Percentiles rank a stretch among this genome's conserved stretches.
phyloP scores from a whole-genome alignment of 176 grass and related monocot genomes.

The Miscanthus lutarioriparius region DNA sequence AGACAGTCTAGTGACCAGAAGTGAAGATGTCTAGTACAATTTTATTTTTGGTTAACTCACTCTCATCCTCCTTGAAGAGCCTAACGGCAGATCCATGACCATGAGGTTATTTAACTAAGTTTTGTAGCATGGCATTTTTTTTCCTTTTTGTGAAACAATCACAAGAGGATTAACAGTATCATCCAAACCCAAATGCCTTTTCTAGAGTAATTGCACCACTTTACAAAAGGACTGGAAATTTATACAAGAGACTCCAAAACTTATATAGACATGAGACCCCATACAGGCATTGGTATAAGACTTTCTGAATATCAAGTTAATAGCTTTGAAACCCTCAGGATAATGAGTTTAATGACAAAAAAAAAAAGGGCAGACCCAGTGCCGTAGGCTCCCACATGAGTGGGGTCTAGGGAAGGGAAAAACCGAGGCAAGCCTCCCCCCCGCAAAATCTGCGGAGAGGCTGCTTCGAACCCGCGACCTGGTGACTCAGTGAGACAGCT shows the following conservation, averaged over 20 bases:
- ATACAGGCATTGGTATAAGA: not conserved
- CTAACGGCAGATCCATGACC: not conserved
- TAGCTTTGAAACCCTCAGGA: not conserved
- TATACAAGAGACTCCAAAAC: not conserved
- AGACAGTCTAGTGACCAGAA: not conserved
- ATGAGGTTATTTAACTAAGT: too few species aligned
- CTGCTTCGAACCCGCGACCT: too few species aligned
- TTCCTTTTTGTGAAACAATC: not conserved
- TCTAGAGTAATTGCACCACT: not conserved
- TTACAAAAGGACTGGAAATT: not conserved
- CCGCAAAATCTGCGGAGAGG: too few species aligned
- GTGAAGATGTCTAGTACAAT: not conserved
- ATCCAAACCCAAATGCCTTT: not conserved
- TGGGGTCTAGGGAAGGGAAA: too few species aligned
- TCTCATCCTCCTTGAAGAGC: conserved; percentile 1
- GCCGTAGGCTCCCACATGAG: too few species aligned
- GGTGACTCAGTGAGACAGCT: too few species aligned
- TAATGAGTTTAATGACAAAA: not conserved
- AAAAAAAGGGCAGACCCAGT: too few species aligned
- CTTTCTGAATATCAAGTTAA: not conserved
- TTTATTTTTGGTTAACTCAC: not conserved
- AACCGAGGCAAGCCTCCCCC: too few species aligned
- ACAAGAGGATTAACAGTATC: not conserved
- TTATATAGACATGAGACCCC: not conserved
- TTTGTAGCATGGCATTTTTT: not conserved